Base-by-base conservation (phyloP, 164 flowering plant species). In the Akebia trifoliata region DNA sequence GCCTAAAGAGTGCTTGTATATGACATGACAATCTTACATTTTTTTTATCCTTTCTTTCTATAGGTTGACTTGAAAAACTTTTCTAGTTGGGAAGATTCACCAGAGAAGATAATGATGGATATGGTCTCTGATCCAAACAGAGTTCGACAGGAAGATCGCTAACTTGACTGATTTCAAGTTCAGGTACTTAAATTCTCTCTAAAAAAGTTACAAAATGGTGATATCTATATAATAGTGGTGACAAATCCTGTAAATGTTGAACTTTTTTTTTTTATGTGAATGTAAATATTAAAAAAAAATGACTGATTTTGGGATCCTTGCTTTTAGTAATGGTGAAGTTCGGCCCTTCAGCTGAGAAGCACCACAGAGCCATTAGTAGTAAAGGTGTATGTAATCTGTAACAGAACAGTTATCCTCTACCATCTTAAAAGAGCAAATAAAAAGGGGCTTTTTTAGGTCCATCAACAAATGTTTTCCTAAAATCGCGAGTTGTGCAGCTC, bases 41-140 rank as follows among this genome's bases (percentile, higher is more conserved):
- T 4, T 42, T 6, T 54, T 32, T 57, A 28, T 32, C 8, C 22
- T 29, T 20, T 32, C 10, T 50, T 24, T 53, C 21, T 63, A 54
- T 79, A 93, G 99, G 75, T 93, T 68, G 99, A 93, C 74, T 66
- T 93, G 81, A 90, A 87, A 64, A 79, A 83, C 28, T 87, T 93
- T 70, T 64, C 70, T 3, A 81, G 40, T 47, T 93, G 97, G 99
- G 99, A 93, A n/a, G 99, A 93, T 63, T 87, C 96, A 6, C 99
- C 99, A 0, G 99, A 93, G 76, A 93, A 90, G 79, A 71, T 87
- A 85, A 87, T 93, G 96, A 81, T 90, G 97, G 90, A 86, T 76
- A 84, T 90, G 96, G 43, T 93, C 21, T 50, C 76, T 34, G 73
- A 90, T 71, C 99, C 96, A 6, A 84, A 87, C 51, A 59, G 45